Evolutionary conservation across 2,329 filamentous ascomycete species (phyloP).

Genomic region (Trichoderma lentiforme): DNA sequence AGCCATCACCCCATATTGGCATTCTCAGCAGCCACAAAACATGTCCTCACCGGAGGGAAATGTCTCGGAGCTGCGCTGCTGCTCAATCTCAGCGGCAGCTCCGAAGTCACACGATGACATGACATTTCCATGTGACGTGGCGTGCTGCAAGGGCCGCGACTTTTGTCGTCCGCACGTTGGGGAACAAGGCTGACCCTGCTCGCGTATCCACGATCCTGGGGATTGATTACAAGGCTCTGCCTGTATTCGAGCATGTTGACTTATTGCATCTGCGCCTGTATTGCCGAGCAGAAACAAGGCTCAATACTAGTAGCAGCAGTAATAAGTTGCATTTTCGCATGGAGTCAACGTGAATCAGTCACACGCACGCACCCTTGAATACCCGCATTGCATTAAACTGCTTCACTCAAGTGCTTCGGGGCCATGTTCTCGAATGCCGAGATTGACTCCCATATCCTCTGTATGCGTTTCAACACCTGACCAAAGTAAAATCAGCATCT

Average conservation of each 20-base stretch:
- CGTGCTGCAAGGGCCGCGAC: not conserved
- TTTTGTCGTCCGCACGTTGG: not conserved
- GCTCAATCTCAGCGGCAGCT: not conserved
- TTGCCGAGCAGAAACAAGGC: not conserved
- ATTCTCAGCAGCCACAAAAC: not conserved
- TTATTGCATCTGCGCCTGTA: not conserved
- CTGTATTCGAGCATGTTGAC: not conserved
- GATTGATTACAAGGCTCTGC: not conserved
- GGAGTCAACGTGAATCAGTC: not conserved
- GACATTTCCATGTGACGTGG: conserved; percentile 15
- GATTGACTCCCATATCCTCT: not conserved
- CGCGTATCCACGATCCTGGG: not conserved
- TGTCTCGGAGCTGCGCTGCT: not conserved
- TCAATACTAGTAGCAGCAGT: not conserved
- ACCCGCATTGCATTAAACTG: not conserved
- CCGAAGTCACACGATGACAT: conserved; percentile 12
- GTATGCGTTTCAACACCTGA: not conserved
- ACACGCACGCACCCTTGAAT: not conserved
- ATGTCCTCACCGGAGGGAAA: not conserved
- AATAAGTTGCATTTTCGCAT: not conserved
- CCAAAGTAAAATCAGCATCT: not conserved
- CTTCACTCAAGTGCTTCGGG: not conserved
- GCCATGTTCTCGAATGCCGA: not conserved
- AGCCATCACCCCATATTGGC: not conserved
- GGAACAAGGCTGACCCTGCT: not conserved